phyloP scores from a whole-genome alignment of 805 yeast species.

The Saturnispora gosingensis region DNA sequence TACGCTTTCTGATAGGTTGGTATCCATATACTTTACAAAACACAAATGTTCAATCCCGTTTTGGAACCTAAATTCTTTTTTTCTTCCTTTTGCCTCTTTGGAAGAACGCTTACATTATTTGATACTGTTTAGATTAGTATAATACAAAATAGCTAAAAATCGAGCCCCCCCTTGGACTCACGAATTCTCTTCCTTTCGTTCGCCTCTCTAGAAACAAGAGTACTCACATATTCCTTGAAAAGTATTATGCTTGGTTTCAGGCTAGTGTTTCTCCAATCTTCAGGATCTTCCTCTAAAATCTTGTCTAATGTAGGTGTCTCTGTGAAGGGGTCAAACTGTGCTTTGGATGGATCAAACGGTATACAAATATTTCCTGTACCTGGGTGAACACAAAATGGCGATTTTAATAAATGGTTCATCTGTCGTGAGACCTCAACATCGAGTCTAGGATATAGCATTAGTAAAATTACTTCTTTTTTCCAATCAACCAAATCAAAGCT shows the following conservation, averaged over 20 bases:
- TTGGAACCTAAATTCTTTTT: no score
- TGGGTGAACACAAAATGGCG: constrained; percentile 97
- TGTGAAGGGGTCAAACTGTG: constrained; percentile 63
- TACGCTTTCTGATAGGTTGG: background rate
- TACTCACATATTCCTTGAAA: constrained; percentile 5
- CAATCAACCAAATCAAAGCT: constrained; percentile 47
- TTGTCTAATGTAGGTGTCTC: constrained; percentile 65
- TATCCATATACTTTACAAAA: no score
- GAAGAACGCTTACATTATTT: background rate
- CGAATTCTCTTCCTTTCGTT: background rate
- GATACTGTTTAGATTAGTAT: background rate
- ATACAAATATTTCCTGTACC: constrained; percentile 94
- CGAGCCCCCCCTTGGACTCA: constrained; percentile 1
- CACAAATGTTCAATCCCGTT: no score
- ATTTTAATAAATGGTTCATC: constrained; percentile 82
- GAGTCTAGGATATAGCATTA: constrained; percentile 79
- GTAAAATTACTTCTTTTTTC: constrained; percentile 72
- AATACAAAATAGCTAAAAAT: background rate
- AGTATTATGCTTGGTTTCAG: constrained; percentile 24
- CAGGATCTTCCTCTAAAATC: constrained; percentile 54
- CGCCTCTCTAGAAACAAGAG: constrained; percentile 5
- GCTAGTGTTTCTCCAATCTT: constrained; percentile 55
- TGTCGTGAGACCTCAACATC: constrained; percentile 90
- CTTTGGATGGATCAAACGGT: constrained; percentile 50
- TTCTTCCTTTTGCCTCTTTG: no score